Conservation (phyloP, 305 asterid species). For the Fraxinus platypoda region DNA sequence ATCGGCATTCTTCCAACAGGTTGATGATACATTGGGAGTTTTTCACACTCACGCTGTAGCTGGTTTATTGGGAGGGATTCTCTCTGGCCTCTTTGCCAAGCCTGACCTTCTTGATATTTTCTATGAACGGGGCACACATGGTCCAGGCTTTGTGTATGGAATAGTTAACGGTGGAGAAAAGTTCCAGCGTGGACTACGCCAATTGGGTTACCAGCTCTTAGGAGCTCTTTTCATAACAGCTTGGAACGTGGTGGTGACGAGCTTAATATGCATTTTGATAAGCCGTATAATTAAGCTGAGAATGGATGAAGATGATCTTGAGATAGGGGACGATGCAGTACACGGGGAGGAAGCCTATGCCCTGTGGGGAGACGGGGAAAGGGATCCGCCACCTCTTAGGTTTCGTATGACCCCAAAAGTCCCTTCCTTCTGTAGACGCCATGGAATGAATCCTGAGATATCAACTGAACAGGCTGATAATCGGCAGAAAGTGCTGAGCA, state of each 20-base stretch:
- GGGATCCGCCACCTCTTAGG: conserved; percentile 34
- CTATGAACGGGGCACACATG: background rate
- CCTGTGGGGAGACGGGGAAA: conserved; percentile 34
- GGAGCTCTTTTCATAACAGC: conserved; percentile 32
- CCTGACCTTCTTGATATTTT: conserved; percentile 24
- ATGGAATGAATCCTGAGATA: background rate
- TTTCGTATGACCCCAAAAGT: conserved; percentile 39
- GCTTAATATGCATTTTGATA: conserved; percentile 34
- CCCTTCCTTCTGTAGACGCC: conserved; percentile 29
- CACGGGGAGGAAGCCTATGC: conserved; percentile 44
- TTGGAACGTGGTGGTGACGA: conserved; percentile 32
- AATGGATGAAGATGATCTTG: conserved; percentile 34
- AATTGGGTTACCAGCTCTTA: conserved; percentile 25
- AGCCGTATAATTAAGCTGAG: conserved; percentile 25
- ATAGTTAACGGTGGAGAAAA: conserved; percentile 23
- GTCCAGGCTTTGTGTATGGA: conserved; percentile 32
- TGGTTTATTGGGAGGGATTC: conserved; percentile 37
- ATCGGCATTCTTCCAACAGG: conserved; percentile 32
- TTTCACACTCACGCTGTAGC: conserved; percentile 47
- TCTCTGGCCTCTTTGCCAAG: conserved; percentile 35
- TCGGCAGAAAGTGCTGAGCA: background rate
- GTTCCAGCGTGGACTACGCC: conserved; percentile 16
- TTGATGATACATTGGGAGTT: conserved; percentile 42
- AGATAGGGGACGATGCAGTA: conserved; percentile 38
- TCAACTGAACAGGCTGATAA: background rate